phyloP scores from a whole-genome alignment of 1,284 basidiomycete genomes.

The Cryptococcus sp. region DNA sequence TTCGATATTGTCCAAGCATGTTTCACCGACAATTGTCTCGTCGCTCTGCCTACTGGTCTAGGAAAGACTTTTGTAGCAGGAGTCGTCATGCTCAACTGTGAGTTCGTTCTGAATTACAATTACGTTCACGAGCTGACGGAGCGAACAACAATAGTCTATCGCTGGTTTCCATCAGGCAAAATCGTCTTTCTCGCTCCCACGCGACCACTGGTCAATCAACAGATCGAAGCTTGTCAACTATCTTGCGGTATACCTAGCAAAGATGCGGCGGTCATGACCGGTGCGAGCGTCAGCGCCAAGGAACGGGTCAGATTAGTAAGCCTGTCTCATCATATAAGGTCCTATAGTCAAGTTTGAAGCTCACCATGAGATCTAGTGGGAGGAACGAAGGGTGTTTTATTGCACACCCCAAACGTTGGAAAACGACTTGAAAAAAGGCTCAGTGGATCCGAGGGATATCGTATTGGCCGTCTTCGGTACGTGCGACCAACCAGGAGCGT shows the following conservation, averaged over 20 bases:
- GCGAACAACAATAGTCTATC: conserved; percentile 63
- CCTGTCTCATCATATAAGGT: conserved; percentile 12
- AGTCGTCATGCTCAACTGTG: conserved; percentile 92
- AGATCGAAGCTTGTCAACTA: conserved; percentile 89
- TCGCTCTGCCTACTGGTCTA: conserved; percentile 91
- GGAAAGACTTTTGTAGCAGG: conserved; percentile 99
- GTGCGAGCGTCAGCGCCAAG: conserved; percentile 56
- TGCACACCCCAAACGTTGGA: conserved; percentile 96
- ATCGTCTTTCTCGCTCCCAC: conserved; percentile 95
- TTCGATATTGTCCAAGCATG: conserved; percentile 87
- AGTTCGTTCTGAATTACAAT: conserved; percentile 34
- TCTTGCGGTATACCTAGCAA: conserved; percentile 90
- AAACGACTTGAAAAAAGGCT: conserved; percentile 76
- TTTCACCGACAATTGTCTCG: conserved; percentile 91
- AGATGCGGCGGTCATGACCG: conserved; percentile 85
- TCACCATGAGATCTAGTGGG: conserved; percentile 43
- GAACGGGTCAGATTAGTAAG: conserved; percentile 65
- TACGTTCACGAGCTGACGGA: neutral
- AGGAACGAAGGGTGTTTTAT: conserved; percentile 85
- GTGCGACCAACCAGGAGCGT: conserved; percentile 37
- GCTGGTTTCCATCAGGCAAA: conserved; percentile 91
- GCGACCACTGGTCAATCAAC: conserved; percentile 92
- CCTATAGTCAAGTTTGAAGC: conserved; percentile 1
- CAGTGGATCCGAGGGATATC: conserved; percentile 71
- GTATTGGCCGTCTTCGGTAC: conserved; percentile 70